Percentiles rank a stretch among this genome's conserved stretches.
Conservation (phyloP, 345 rosid species). For the Combretum micranthum region DNA sequence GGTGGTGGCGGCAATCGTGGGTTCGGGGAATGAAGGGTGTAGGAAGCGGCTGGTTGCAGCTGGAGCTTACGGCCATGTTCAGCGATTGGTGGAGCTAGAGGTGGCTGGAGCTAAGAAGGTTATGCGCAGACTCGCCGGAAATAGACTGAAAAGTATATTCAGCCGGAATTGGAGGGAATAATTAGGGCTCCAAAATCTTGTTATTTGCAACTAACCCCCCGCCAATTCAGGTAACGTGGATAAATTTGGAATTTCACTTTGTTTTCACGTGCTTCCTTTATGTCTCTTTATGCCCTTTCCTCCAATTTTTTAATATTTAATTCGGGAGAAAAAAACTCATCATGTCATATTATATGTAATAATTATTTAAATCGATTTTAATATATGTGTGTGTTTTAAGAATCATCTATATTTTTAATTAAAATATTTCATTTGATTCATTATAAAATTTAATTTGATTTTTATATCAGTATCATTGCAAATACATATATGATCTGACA, state of each 20-base stretch:
- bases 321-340: too few relatives aligned
- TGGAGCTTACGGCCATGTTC: constrained; percentile 56
- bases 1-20: constrained; percentile 38
- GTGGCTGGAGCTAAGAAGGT: constrained; percentile 61
- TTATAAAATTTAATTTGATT: too few relatives aligned
- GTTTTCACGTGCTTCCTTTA: too few relatives aligned
- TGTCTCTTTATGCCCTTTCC: too few relatives aligned
- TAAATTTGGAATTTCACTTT: background rate
- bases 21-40: constrained; percentile 41
- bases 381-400: too few relatives aligned
- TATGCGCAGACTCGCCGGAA: constrained; percentile 55
- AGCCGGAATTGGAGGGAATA: constrained; percentile 64
- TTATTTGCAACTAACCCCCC: constrained; percentile 24
- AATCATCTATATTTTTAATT: too few relatives aligned
- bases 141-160: constrained; percentile 54
- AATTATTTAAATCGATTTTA: too few relatives aligned
- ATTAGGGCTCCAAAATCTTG: constrained; percentile 1
- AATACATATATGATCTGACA: too few relatives aligned
- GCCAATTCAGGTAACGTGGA: constrained; percentile 10
- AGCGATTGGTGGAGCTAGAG: constrained; percentile 48
- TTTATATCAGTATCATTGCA: too few relatives aligned
- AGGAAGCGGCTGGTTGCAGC: constrained; percentile 44
- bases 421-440: too few relatives aligned
- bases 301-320: too few relatives aligned
- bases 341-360: too few relatives aligned